Conservation (phyloP, 148 eudicot species). For the Vaccinium macrocarpon region DNA sequence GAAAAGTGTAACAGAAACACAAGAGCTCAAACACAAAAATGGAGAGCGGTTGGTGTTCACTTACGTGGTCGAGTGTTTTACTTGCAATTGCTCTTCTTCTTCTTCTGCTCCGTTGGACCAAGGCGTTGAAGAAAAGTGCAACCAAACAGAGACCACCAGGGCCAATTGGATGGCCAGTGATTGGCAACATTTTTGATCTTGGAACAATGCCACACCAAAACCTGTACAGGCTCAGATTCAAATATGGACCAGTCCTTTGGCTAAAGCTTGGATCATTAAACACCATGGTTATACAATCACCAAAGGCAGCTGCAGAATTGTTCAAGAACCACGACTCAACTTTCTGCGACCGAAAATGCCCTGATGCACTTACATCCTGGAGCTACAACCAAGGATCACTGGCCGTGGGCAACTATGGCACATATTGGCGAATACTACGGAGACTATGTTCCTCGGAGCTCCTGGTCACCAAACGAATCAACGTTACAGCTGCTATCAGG, state of each 20-base stretch:
- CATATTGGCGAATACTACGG: slow-evolving; percentile 18
- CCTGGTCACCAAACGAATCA: slow-evolving; percentile 15
- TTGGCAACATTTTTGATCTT: too few species aligned
- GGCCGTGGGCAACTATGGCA: slow-evolving; percentile 15
- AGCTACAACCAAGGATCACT: slow-evolving; percentile 19
- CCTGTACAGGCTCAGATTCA: not conserved
- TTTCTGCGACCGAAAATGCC: slow-evolving; percentile 15
- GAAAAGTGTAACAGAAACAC: too few species aligned
- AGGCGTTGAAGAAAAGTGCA: too few species aligned
- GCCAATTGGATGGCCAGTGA: too few species aligned
- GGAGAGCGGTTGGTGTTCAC: too few species aligned
- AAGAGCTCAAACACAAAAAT: not conserved
- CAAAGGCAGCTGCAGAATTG: slow-evolving; percentile 18
- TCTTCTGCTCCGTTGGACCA: too few species aligned
- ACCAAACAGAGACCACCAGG: too few species aligned
- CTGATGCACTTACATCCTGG: slow-evolving; percentile 19
- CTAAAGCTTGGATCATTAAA: slow-evolving; percentile 26
- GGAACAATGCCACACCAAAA: too few species aligned
- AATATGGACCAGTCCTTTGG: slow-evolving; percentile 23
- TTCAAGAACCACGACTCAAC: slow-evolving; percentile 23
- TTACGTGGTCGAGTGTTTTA: not conserved
- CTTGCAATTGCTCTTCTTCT: not conserved
- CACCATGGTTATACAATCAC: slow-evolving; percentile 21
- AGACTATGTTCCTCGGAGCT: slow-evolving; percentile 21
- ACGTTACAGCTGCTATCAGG: slow-evolving; percentile 13